Evolutionary conservation across 768 basidiomycete genomes (phyloP).

Genomic region (Tulasnella sp.): DNA sequence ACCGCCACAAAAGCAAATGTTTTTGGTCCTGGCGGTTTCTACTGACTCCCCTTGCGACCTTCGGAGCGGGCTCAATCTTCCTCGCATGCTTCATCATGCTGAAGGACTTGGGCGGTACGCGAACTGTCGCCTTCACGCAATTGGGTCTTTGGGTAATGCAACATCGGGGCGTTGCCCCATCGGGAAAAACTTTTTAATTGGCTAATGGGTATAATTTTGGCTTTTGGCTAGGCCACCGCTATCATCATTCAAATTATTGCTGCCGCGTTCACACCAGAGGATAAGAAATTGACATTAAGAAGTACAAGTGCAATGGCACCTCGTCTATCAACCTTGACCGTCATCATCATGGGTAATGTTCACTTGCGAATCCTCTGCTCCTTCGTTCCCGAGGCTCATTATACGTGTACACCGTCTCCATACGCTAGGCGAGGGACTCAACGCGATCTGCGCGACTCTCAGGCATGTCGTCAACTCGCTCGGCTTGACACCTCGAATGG

Average conservation of each 20-base stretch:
- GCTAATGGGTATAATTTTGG: not conserved
- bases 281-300: not conserved
- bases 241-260: not conserved
- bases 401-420: not conserved
- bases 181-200: no score
- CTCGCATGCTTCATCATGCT: conserved; percentile 15
- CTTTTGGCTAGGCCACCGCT: not conserved
- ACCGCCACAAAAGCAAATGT: not conserved
- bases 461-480: not conserved
- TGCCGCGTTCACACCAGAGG: conserved; percentile 16
- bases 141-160: not conserved
- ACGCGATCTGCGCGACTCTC: conserved; percentile 15
- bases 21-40: not conserved
- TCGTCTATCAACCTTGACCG: conserved; percentile 2
- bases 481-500: not conserved
- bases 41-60: not conserved
- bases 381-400: not conserved
- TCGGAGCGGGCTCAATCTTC: not conserved
- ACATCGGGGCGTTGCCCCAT: not conserved
- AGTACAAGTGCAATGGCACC: not conserved
- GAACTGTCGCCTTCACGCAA: not conserved
- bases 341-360: conserved; percentile 12
- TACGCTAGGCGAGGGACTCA: not conserved
- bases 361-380: not conserved
- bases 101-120: not conserved